phyloP scores from a whole-genome alignment of 2,329 filamentous ascomycete genomes.

The Verticillium tricorpus region DNA sequence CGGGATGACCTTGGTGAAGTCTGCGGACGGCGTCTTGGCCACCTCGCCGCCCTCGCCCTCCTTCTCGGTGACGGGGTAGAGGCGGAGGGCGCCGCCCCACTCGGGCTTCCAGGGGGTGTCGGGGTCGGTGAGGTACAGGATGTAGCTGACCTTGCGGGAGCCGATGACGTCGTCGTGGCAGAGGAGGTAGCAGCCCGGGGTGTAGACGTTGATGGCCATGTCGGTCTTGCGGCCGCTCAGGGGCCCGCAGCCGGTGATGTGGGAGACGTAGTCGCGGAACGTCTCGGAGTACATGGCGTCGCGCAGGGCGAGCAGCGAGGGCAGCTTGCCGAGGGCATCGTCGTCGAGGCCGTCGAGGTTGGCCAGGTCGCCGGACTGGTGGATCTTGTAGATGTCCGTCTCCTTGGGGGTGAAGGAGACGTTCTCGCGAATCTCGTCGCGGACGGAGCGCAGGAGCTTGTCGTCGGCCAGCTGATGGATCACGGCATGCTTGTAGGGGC shows the following conservation, averaged over 20 bases:
- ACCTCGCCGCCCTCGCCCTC: slow-evolving; percentile 66
- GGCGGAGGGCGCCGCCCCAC: slow-evolving; percentile 87
- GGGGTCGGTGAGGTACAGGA: slow-evolving; percentile 90
- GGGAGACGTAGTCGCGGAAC: slow-evolving; percentile 85
- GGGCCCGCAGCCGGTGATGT: slow-evolving; percentile 79
- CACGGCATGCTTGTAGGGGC: slow-evolving; percentile 87
- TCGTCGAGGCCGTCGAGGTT: slow-evolving; percentile 94
- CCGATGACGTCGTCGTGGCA: slow-evolving; percentile 99
- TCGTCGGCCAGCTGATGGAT: slow-evolving; percentile 79
- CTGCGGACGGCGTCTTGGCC: slow-evolving; percentile 75
- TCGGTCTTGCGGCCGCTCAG: slow-evolving; percentile 93
- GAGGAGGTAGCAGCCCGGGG: slow-evolving; percentile 87
- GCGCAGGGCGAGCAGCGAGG: slow-evolving; percentile 85
- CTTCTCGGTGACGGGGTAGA: slow-evolving; percentile 69
- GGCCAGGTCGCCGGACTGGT: slow-evolving; percentile 95
- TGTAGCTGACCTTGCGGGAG: slow-evolving; percentile 93
- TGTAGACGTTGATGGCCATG: slow-evolving; percentile 99
- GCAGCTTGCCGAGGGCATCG: slow-evolving; percentile 77
- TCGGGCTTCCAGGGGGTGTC: slow-evolving; percentile 84
- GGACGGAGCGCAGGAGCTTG: slow-evolving; percentile 76
- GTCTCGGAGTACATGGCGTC: slow-evolving; percentile 88
- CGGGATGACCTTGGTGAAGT: slow-evolving; percentile 77
- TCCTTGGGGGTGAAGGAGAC: slow-evolving; percentile 97
- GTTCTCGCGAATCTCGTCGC: slow-evolving; percentile 82
- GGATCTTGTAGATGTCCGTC: slow-evolving; percentile 99